These are phyloP conservation scores for Auriculariales sp. DNA, from an alignment of 768 basidiomycete genomes.

Conservation along the genomic window DNA sequence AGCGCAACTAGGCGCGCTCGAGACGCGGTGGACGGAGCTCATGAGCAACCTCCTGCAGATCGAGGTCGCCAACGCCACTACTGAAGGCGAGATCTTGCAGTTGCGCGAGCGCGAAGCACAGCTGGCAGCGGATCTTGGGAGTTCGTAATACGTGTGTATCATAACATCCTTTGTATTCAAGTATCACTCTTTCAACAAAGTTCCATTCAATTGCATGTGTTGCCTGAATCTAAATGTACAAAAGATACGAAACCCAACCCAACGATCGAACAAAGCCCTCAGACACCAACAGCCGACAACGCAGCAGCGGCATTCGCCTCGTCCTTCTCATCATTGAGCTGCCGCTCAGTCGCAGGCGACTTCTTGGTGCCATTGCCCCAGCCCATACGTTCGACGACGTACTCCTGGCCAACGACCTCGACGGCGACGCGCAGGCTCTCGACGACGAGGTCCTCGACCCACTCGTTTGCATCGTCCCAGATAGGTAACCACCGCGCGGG, in stretches of 20 bases:
- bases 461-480: slow-evolving; percentile 77
- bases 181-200: too few relatives aligned
- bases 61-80: slow-evolving; percentile 84
- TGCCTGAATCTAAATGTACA: too few relatives aligned
- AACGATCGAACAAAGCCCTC: too few relatives aligned
- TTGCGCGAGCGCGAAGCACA: slow-evolving; percentile 48
- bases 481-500: slow-evolving; percentile 77
- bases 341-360: neutral
- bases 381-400: slow-evolving; percentile 74
- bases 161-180: too few relatives aligned
- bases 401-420: slow-evolving; percentile 87
- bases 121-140: slow-evolving; percentile 17
- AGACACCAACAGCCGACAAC: too few relatives aligned
- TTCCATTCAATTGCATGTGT: too few relatives aligned
- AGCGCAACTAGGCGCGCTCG: slow-evolving; percentile 62
- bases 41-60: slow-evolving; percentile 84
- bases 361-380: slow-evolving; percentile 30
- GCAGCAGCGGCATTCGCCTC: too few relatives aligned
- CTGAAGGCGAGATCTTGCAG: slow-evolving; percentile 63
- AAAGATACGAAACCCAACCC: too few relatives aligned
- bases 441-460: slow-evolving; percentile 93
- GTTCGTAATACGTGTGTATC: too few relatives aligned
- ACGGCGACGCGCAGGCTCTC: slow-evolving; percentile 73
- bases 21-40: slow-evolving; percentile 85
- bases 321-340: too few relatives aligned